These are phyloP conservation scores for Trichoderma guizhouense DNA, from an alignment of 2,329 filamentous ascomycete species.

Conservation along the genomic window DNA sequence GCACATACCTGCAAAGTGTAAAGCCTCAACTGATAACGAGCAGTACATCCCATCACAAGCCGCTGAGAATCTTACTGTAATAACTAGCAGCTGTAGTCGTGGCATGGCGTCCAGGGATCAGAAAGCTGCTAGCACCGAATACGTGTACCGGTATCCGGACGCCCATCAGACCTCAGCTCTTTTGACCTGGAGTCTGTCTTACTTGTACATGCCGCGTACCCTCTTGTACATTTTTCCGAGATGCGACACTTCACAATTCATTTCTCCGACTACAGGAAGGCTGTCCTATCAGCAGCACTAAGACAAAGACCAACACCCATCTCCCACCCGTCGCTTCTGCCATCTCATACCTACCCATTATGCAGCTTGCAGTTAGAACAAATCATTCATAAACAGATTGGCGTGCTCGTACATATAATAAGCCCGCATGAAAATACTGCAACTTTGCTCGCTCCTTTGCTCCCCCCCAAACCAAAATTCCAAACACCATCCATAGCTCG, in stretches of 20 bases:
- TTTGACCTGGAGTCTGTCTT: neutral
- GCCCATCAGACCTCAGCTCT: neutral
- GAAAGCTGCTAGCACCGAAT: neutral
- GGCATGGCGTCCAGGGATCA: neutral
- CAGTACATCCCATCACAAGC: neutral
- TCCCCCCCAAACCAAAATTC: neutral
- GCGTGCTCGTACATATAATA: neutral
- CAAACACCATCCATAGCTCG: neutral
- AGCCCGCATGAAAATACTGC: neutral
- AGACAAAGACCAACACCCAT: neutral
- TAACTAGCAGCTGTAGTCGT: neutral
- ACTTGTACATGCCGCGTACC: neutral
- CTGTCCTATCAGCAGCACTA: neutral
- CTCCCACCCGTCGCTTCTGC: neutral
- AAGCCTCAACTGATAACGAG: neutral
- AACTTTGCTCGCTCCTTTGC: neutral
- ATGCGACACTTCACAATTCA: constrained; percentile 12
- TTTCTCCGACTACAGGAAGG: neutral
- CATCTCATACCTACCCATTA: neutral
- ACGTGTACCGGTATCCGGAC: constrained; percentile 4
- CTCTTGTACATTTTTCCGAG: constrained; percentile 3
- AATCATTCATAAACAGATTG: neutral
- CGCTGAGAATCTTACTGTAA: neutral
- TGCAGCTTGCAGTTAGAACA: neutral
- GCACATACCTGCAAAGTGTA: neutral